Conservation (phyloP, 1,284 basidiomycete species). For the Leccinum fuscescens region DNA sequence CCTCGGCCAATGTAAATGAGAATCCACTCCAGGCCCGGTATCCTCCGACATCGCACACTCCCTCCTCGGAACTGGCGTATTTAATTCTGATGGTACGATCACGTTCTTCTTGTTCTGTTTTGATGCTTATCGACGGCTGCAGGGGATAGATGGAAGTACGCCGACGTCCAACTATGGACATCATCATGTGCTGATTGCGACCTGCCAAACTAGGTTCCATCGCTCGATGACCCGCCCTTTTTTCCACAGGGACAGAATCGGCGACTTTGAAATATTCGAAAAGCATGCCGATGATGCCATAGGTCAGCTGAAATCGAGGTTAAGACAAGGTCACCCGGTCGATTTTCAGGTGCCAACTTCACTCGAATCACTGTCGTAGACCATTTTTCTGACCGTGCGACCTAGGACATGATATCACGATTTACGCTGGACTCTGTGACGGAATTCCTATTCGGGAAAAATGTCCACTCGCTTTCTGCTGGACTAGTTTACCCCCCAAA, state of each 20-base stretch:
- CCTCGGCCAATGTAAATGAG: conserved; percentile 7
- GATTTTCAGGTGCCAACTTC: conserved; percentile 46
- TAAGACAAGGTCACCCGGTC: conserved; percentile 43
- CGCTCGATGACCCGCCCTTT: conserved; percentile 58
- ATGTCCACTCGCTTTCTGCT: conserved; percentile 30
- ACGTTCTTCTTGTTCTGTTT: neutral
- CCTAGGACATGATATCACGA: conserved; percentile 38
- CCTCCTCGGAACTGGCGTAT: conserved; percentile 54
- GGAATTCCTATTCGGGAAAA: conserved; percentile 41
- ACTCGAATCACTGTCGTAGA: neutral
- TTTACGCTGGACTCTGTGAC: conserved; percentile 43
- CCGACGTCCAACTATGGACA: neutral
- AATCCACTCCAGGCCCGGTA: conserved; percentile 16
- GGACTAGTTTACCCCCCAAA: conserved; percentile 30
- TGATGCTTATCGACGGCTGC: conserved; percentile 1
- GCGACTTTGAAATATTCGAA: conserved; percentile 54
- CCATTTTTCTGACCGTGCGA: neutral
- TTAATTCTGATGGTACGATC: conserved; percentile 54
- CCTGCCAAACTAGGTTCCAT: conserved; percentile 42
- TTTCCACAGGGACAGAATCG: conserved; percentile 51
- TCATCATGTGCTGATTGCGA: conserved; percentile 6
- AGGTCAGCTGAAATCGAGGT: conserved; percentile 37
- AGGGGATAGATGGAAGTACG: conserved; percentile 57
- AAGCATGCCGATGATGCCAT: conserved; percentile 44
- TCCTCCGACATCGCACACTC: conserved; percentile 30